Base-by-base conservation (phyloP, 495 filamentous ascomycete species). In the Pyronema domesticum region DNA sequence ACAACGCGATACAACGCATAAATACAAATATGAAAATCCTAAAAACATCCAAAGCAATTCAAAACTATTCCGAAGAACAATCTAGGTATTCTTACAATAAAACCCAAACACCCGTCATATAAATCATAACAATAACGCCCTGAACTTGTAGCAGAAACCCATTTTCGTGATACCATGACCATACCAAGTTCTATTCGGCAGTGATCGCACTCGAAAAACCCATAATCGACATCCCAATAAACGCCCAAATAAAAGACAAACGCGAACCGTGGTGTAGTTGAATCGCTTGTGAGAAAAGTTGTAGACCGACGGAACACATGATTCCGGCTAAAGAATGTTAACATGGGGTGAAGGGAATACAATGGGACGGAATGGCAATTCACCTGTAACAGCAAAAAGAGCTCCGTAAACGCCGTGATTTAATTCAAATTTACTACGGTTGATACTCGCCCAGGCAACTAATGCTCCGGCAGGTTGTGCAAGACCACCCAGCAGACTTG, bases 301-400 rank as follows among this genome's bases (percentile, higher is more conserved):
- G 84, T 64, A 98, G 67, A 6, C 82, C 88, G 33, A 98, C 91
- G 54, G 79, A 88, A 33, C 83, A 80, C 91, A 98, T 96, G 55
- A 98, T 89, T 0, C 91, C 91, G 0, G 89, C 82, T 46, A 39
- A 13, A 23, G 14, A 36, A 43, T n/a, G 33, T 30, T 19, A 47
- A 10, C 17, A 47, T 7, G 1, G 23, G 6, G 3, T 17, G 11
- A 11, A 11, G 1, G 23, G 17, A 17, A 47, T 11, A 19, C 7
- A 47, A 19, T 17, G 45, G 13, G 15, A 7, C 45, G 11, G 11
- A 10, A 19, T 10, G 5, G 17, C 11, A 18, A 36, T 50, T 18
- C 54, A 60, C 59, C 54, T 0, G 87, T 95, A 15, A 80, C 73
- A 15, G 89, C 86, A 68, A 98, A 96, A 71, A 96, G 80, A 40